phyloP scores from a whole-genome alignment of 257 asterid genomes.

The Verbena officinalis region DNA sequence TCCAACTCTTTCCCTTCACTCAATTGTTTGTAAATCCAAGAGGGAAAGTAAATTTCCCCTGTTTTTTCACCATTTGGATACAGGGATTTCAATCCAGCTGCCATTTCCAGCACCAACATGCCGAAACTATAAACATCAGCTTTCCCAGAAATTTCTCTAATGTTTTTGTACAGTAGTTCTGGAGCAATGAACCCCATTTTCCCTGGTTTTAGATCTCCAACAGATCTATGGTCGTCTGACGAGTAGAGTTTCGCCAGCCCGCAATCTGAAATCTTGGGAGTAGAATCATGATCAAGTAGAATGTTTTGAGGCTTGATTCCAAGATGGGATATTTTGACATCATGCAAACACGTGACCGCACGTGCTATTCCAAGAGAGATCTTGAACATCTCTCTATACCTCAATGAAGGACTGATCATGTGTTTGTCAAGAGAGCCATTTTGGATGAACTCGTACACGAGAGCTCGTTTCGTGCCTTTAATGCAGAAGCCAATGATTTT shows the following conservation, averaged over 20 bases:
- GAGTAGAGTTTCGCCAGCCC: conserved; percentile 44
- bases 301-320: conserved; percentile 49
- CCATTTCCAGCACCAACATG: conserved; percentile 61
- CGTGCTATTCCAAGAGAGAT: conserved; percentile 48
- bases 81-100: conserved; percentile 35
- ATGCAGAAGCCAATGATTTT: conserved; percentile 55
- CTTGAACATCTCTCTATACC: conserved; percentile 39
- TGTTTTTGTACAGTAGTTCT: conserved; percentile 30
- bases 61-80: conserved; percentile 29
- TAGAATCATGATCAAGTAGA: conserved; percentile 46
- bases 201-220: background rate
- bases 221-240: conserved; percentile 7
- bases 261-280: conserved; percentile 48
- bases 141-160: conserved; percentile 45
- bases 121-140: conserved; percentile 69
- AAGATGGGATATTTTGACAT: conserved; percentile 38
- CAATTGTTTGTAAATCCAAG: conserved; percentile 48
- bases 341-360: conserved; percentile 53
- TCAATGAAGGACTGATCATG: conserved; percentile 26
- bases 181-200: conserved; percentile 36
- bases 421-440: conserved; percentile 49
- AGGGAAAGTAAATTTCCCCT: conserved; percentile 48
- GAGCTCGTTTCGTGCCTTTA: conserved; percentile 42
- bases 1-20: conserved; percentile 42
- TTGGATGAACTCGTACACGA: conserved; percentile 48